Conservation (phyloP, 1,284 basidiomycete species). For the Schizophyllum amplum region DNA sequence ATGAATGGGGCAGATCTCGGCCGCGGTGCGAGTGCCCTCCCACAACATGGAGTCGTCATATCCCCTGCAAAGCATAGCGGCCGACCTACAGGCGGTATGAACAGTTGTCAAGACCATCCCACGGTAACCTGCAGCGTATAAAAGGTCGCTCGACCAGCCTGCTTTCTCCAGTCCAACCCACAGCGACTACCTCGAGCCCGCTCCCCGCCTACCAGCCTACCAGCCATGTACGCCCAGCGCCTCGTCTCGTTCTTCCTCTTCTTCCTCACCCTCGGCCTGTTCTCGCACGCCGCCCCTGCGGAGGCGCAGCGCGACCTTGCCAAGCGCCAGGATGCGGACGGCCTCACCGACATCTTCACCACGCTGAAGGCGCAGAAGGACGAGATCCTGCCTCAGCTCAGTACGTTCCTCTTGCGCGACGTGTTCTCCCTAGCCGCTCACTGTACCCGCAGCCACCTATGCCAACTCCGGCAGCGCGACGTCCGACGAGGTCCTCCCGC, state of each 20-base stretch:
- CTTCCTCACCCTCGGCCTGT: background rate
- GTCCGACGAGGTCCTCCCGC: background rate
- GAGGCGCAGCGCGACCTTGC: background rate
- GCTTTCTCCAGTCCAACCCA: background rate
- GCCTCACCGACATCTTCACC: background rate
- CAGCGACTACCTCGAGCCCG: background rate
- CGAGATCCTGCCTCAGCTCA: background rate
- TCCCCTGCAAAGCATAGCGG: background rate
- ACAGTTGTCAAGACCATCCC: background rate
- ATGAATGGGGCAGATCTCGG: background rate
- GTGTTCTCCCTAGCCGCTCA: no score
- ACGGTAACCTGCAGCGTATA: background rate
- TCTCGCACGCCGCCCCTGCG: background rate
- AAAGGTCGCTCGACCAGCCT: background rate
- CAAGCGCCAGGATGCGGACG: background rate
- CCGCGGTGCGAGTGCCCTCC: background rate
- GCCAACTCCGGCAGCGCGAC: background rate
- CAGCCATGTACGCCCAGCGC: background rate
- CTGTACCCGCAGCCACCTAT: background rate
- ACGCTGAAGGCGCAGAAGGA: background rate
- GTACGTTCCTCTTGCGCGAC: background rate
- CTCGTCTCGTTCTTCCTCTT: background rate
- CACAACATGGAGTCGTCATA: background rate
- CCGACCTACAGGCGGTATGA: background rate
- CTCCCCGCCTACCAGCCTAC: background rate